Conservation (phyloP, 23 red algal genomes). For the Gracilaria domingensis region DNA sequence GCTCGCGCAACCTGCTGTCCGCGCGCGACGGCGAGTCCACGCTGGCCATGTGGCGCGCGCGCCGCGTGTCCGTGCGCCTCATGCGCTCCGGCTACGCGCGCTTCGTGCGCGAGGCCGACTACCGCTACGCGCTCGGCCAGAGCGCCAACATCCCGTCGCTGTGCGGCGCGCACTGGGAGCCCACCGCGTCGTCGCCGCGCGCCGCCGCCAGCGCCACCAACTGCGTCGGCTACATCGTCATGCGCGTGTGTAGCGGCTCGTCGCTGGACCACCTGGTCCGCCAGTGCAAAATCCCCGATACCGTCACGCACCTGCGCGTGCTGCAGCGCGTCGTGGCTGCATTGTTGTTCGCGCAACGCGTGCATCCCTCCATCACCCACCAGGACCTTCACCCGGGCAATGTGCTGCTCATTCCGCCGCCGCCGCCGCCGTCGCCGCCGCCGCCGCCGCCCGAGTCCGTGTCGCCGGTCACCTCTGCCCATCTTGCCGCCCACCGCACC, state of each 20-base stretch:
- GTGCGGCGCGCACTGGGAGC: constrained; percentile 62
- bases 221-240: constrained; percentile 63
- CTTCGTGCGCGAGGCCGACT: constrained; percentile 52
- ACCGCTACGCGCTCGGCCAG: constrained; percentile 31
- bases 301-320: constrained; percentile 63
- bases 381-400: constrained; percentile 67
- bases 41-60: constrained; percentile 53
- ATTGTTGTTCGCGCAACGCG: constrained; percentile 35
- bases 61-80: constrained; percentile 48
- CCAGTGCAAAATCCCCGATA: constrained; percentile 36
- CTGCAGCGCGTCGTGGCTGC: constrained; percentile 67
- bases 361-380: constrained; percentile 50
- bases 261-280: constrained; percentile 49
- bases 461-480: neutral
- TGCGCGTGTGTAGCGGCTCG: constrained; percentile 24
- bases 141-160: constrained; percentile 48
- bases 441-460: neutral
- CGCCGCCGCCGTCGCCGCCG: constrained; percentile 1
- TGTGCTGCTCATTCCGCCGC: constrained; percentile 39
- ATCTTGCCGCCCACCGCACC: neutral
- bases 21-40: constrained; percentile 6
- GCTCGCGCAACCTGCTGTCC: constrained; percentile 43
- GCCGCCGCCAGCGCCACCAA: neutral
- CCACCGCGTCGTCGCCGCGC: neutral
- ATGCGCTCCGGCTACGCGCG: constrained; percentile 32